Evolutionary conservation across 2,329 filamentous ascomycete species (phyloP).

Genomic region (Stenocarpella maydis): DNA sequence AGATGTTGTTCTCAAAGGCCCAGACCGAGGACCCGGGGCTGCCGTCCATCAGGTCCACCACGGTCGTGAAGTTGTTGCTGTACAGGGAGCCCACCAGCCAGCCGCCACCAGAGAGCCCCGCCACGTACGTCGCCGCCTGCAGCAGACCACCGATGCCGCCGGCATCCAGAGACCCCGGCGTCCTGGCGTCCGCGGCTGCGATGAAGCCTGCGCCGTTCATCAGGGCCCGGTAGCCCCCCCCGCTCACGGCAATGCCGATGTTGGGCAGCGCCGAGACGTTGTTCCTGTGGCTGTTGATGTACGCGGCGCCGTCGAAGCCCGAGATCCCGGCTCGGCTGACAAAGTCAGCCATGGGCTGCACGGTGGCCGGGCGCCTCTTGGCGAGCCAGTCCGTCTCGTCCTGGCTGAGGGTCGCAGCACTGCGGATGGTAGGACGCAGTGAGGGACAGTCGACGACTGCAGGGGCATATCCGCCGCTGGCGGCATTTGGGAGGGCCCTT

Average conservation of each 20-base stretch:
- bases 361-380: slow-evolving; percentile 74
- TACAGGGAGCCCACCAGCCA: slow-evolving; percentile 88
- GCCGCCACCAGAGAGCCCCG: slow-evolving; percentile 82
- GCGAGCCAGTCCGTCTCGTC: slow-evolving; percentile 79
- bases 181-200: slow-evolving; percentile 80
- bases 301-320: slow-evolving; percentile 78
- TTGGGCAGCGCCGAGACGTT: slow-evolving; percentile 64
- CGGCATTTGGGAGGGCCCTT: slow-evolving; percentile 49
- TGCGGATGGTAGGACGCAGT: slow-evolving; percentile 73
- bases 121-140: slow-evolving; percentile 81
- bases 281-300: slow-evolving; percentile 71
- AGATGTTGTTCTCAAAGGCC: slow-evolving; percentile 48
- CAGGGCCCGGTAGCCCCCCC: slow-evolving; percentile 88
- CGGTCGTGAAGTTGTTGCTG: slow-evolving; percentile 82
- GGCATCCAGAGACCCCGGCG: slow-evolving; percentile 62
- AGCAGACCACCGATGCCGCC: slow-evolving; percentile 83
- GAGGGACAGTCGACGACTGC: slow-evolving; percentile 72
- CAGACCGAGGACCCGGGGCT: slow-evolving; percentile 43
- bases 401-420: slow-evolving; percentile 67
- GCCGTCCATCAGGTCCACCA: slow-evolving; percentile 63
- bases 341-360: slow-evolving; percentile 78
- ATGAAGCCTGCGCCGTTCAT: slow-evolving; percentile 83
- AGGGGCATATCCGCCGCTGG: slow-evolving; percentile 74
- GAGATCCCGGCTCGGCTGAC: slow-evolving; percentile 76
- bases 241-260: slow-evolving; percentile 80